A percentile compares a stretch with the other conserved stretches of the same genome.
Conservation (phyloP, 2,329 filamentous ascomycete genomes). For the Alternaria burnsii region DNA sequence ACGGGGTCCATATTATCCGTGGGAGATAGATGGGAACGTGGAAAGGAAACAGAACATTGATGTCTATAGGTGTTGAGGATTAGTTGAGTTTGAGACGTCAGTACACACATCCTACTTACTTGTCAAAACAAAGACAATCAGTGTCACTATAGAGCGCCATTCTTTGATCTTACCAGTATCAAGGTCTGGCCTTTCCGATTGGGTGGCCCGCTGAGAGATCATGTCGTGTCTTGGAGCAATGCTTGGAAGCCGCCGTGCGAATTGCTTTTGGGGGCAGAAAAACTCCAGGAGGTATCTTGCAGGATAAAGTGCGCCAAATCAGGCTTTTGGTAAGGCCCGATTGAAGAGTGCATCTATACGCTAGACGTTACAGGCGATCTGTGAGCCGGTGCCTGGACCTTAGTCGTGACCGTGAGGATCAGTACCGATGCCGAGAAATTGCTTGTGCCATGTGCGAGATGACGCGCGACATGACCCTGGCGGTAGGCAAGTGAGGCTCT, state of each 20-base stretch:
- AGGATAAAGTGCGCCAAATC: neutral
- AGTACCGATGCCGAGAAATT: neutral
- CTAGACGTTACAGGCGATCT: constrained; percentile 4
- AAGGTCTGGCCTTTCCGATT: constrained; percentile 31
- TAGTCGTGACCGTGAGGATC: neutral
- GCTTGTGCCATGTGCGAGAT: constrained; percentile 4
- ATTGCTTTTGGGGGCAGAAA: neutral
- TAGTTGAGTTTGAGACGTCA: neutral
- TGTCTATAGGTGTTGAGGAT: constrained; percentile 59
- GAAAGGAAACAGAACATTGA: constrained; percentile 74
- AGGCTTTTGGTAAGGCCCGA: constrained; percentile 14
- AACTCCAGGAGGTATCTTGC: neutral
- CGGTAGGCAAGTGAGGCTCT: constrained; percentile 22
- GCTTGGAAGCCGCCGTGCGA: neutral
- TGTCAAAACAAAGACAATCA: constrained; percentile 73
- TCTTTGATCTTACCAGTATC: constrained; percentile 66
- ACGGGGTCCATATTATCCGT: constrained; percentile 55
- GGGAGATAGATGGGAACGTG: constrained; percentile 70
- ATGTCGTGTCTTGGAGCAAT: constrained; percentile 5
- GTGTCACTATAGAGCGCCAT: constrained; percentile 75
- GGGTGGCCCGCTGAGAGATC: constrained; percentile 15
- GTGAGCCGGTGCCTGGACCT: constrained; percentile 5
- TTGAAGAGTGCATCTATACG: constrained; percentile 4
- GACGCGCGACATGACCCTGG: constrained; percentile 10
- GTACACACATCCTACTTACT: constrained; percentile 62